phyloP scores from a whole-genome alignment of 768 basidiomycete genomes.

The Lentinus tigrinus region DNA sequence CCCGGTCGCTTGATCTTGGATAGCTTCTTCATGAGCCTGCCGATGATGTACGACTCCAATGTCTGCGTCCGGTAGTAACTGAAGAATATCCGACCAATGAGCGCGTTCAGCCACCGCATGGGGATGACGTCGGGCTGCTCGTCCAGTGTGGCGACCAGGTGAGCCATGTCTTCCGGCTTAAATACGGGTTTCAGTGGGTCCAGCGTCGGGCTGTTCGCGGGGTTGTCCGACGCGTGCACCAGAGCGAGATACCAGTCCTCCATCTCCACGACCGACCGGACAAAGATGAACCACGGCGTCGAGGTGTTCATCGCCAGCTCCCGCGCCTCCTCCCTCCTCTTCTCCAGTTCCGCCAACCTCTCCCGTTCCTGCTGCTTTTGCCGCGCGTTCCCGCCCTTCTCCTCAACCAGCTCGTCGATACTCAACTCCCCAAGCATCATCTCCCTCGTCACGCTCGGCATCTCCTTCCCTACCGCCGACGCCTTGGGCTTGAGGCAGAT shows the following conservation, averaged over 20 bases:
- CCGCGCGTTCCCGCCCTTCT: constrained; percentile 43
- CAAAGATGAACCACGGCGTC: constrained; percentile 92
- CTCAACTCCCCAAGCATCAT: constrained; percentile 39
- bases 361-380: constrained; percentile 42
- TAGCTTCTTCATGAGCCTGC: constrained; percentile 89
- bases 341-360: constrained; percentile 32
- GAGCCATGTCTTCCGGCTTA: constrained; percentile 73
- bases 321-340: constrained; percentile 34
- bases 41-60: constrained; percentile 84
- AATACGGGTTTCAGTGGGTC: constrained; percentile 65
- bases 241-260: constrained; percentile 95
- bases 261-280: constrained; percentile 86
- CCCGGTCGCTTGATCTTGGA: constrained; percentile 87
- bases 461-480: constrained; percentile 30
- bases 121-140: constrained; percentile 94
- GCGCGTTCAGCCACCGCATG: constrained; percentile 95
- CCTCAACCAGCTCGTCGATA: constrained; percentile 35
- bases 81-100: constrained; percentile 91
- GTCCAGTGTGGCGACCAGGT: constrained; percentile 82
- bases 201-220: constrained; percentile 61
- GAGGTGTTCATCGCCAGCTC: constrained; percentile 51
- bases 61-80: constrained; percentile 82
- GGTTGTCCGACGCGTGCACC: constrained; percentile 67
- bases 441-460: constrained; percentile 55
- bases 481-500: constrained; percentile 69